These are phyloP conservation scores for Aspergillus pseudonomiae DNA, from an alignment of 2,329 filamentous ascomycete genomes.

Conservation along the genomic window DNA sequence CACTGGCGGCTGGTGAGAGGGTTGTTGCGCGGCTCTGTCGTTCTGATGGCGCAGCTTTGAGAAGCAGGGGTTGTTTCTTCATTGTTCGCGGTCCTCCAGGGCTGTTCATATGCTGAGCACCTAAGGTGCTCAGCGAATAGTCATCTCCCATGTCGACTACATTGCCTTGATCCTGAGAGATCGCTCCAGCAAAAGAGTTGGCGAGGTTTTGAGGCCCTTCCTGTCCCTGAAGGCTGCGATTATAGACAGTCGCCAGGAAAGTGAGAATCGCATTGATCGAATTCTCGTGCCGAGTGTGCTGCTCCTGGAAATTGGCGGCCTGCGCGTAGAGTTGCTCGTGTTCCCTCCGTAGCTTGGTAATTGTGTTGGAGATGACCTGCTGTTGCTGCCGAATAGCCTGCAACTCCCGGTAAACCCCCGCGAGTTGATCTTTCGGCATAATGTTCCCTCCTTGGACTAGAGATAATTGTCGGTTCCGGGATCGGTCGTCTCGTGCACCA, in stretches of 20 bases:
- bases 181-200: conserved; percentile 78
- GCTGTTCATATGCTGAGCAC: conserved; percentile 35
- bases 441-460: conserved; percentile 41
- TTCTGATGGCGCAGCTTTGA: conserved; percentile 47
- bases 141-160: conserved; percentile 66
- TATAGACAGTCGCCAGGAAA: conserved; percentile 94
- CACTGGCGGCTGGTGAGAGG: conserved; percentile 39
- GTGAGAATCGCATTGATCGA: conserved; percentile 99
- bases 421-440: conserved; percentile 72
- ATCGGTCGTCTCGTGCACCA: conserved; percentile 37
- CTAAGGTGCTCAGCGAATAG: conserved; percentile 39
- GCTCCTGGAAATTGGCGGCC: conserved; percentile 82
- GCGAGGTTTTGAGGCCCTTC: conserved; percentile 74
- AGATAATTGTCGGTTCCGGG: conserved; percentile 47
- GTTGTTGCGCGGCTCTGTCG: conserved; percentile 37
- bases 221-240: conserved; percentile 86
- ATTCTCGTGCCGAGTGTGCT: conserved; percentile 96
- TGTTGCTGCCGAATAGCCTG: conserved; percentile 84
- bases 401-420: conserved; percentile 77
- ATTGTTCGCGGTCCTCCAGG: conserved; percentile 43
- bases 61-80: conserved; percentile 50
- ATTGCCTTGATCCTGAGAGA: conserved; percentile 65
- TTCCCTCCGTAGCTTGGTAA: conserved; percentile 77
- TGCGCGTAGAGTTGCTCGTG: conserved; percentile 88
- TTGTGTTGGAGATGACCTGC: conserved; percentile 78